Evolutionary conservation across 2,329 filamentous ascomycete species (phyloP).

Genomic region (Westerdykella ornata): DNA sequence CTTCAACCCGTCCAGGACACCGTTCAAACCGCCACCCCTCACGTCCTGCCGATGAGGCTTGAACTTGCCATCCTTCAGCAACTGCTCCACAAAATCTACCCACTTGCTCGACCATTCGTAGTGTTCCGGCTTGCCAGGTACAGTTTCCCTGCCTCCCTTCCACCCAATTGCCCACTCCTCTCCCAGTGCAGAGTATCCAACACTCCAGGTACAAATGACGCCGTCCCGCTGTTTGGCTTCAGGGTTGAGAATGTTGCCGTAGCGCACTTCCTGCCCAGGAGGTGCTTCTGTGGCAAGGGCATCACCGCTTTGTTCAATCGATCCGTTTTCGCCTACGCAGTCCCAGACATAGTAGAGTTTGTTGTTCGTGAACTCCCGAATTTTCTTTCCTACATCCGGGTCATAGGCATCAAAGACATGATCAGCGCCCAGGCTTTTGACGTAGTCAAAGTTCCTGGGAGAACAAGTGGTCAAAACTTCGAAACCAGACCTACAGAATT

Average conservation of each 20-base stretch:
- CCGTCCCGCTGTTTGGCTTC: slow-evolving; percentile 1
- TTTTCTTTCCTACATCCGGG: slow-evolving; percentile 38
- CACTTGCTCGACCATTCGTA: slow-evolving; percentile 27
- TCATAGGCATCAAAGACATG: slow-evolving; percentile 45
- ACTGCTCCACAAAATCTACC: slow-evolving; percentile 16
- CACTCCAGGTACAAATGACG: slow-evolving; percentile 3
- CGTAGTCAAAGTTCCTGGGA: slow-evolving; percentile 41
- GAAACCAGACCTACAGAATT: slow-evolving; percentile 24
- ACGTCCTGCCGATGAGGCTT: slow-evolving; percentile 14
- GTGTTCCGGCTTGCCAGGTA: slow-evolving; percentile 16
- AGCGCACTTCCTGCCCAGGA: neutral
- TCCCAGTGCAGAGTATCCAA: slow-evolving; percentile 8
- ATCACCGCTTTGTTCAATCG: slow-evolving; percentile 3
- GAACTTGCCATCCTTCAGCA: slow-evolving; percentile 19
- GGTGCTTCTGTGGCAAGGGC: slow-evolving; percentile 1
- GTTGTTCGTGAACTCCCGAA: slow-evolving; percentile 40
- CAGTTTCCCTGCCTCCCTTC: slow-evolving; percentile 1
- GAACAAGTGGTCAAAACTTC: slow-evolving; percentile 42
- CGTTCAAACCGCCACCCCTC: slow-evolving; percentile 13
- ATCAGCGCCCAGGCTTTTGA: slow-evolving; percentile 41
- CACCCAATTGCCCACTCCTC: slow-evolving; percentile 1
- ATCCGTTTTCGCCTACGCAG: slow-evolving; percentile 38
- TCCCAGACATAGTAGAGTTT: slow-evolving; percentile 42
- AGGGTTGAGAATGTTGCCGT: neutral
- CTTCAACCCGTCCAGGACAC: slow-evolving; percentile 11